Percentiles rank a stretch among this genome's conserved stretches.
Evolutionary conservation across 768 basidiomycete species (phyloP).

Genomic region (Lactarius hatsudake): DNA sequence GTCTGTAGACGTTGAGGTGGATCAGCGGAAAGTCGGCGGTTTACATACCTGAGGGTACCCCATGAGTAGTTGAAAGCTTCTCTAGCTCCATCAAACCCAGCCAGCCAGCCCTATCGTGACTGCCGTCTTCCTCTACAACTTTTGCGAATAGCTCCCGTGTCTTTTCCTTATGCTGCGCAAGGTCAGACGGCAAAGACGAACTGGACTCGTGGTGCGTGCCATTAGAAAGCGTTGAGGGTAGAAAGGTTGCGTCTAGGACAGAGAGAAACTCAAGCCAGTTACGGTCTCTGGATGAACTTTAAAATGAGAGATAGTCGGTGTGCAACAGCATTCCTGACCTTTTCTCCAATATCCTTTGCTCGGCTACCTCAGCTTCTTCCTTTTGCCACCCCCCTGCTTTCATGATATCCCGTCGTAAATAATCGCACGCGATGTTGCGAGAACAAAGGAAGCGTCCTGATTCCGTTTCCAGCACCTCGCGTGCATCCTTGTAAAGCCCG

Average conservation of each 20-base stretch:
- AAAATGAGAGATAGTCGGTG: neutral
- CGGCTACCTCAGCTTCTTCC: constrained; percentile 63
- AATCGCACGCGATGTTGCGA: constrained; percentile 70
- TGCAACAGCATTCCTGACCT: constrained; percentile 42
- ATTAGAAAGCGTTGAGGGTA: constrained; percentile 34
- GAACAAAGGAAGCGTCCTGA: constrained; percentile 64
- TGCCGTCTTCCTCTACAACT: constrained; percentile 63
- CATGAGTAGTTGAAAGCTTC: constrained; percentile 50
- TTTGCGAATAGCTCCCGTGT: constrained; percentile 51
- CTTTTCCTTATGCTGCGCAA: constrained; percentile 40
- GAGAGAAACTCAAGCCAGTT: constrained; percentile 86
- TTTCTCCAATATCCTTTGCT: constrained; percentile 55
- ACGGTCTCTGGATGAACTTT: constrained; percentile 52
- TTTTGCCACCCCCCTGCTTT: constrained; percentile 49
- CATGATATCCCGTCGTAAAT: constrained; percentile 72
- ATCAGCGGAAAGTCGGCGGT: neutral
- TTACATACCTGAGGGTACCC: constrained; percentile 46
- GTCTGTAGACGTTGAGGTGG: constrained; percentile 38
- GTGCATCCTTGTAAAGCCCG: constrained; percentile 65
- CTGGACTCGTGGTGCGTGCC: constrained; percentile 33
- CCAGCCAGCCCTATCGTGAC: constrained; percentile 68
- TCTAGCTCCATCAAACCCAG: constrained; percentile 78
- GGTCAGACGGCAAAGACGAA: constrained; percentile 30
- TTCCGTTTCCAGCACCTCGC: constrained; percentile 64
- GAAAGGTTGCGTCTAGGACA: constrained; percentile 66